Evolutionary conservation across 208 protist species (phyloP).

Genomic region (Trypanosomatidae sp.): DNA sequence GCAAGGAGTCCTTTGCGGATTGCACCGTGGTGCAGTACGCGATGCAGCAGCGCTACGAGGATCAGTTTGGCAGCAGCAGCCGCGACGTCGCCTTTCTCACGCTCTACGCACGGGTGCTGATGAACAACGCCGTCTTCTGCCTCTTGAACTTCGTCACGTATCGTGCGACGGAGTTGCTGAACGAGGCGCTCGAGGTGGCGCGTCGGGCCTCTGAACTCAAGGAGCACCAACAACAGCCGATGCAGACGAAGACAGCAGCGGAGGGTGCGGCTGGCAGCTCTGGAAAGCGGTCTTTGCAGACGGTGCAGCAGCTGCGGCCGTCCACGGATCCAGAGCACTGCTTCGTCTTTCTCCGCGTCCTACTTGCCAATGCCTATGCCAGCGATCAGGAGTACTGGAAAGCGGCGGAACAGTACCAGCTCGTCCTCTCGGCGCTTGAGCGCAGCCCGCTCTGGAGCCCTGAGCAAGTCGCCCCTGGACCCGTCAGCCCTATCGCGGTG

Average conservation of each 20-base stretch:
- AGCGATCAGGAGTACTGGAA: constrained; percentile 61
- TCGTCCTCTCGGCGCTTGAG: constrained; percentile 31
- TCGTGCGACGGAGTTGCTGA: constrained; percentile 40
- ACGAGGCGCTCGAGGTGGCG: constrained; percentile 44
- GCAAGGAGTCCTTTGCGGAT: constrained; percentile 39
- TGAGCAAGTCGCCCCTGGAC: constrained; percentile 56
- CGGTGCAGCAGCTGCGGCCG: not conserved
- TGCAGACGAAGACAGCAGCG: not conserved
- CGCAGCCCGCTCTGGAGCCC: constrained; percentile 39
- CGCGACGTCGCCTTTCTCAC: constrained; percentile 30
- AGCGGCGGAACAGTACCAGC: constrained; percentile 58
- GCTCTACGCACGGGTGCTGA: constrained; percentile 57
- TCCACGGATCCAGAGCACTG: constrained; percentile 13
- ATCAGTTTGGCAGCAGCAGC: constrained; percentile 22
- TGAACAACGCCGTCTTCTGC: constrained; percentile 74
- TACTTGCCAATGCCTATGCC: constrained; percentile 75
- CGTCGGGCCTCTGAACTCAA: constrained; percentile 10
- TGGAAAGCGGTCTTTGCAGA: too few relatives aligned
- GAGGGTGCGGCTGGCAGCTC: not conserved
- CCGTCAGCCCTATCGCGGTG: constrained; percentile 25
- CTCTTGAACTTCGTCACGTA: constrained; percentile 52
- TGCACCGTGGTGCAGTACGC: constrained; percentile 32
- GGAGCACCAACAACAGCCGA: not conserved
- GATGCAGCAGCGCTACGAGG: constrained; percentile 39
- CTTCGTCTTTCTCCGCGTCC: constrained; percentile 47